These are phyloP conservation scores for Eucalyptus regnans DNA, from an alignment of 345 rosid species.

Conservation along the genomic window DNA sequence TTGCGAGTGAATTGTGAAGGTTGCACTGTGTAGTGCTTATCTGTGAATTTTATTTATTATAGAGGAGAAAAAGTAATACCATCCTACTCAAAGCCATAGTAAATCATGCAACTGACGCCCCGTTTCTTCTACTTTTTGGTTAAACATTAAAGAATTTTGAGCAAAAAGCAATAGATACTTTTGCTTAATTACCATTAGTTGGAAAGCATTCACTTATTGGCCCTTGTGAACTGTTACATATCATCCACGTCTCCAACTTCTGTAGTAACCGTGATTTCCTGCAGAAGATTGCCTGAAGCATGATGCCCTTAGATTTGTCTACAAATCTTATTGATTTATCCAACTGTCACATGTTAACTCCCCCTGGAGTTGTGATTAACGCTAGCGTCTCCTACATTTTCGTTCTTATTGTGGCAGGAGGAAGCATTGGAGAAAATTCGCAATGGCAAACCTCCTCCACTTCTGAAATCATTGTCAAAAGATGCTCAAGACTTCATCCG, in stretches of 20 bases:
- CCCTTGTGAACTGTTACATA: background rate
- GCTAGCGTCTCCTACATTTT: too few relatives aligned
- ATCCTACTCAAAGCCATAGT: background rate
- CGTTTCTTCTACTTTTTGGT: background rate
- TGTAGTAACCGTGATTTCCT: too few relatives aligned
- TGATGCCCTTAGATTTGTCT: background rate
- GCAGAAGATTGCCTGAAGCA: background rate
- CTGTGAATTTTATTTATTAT: background rate
- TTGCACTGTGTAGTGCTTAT: background rate
- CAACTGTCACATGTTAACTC: background rate
- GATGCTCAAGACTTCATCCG: background rate
- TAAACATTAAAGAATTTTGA: too few relatives aligned
- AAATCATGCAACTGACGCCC: background rate
- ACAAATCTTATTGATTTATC: background rate
- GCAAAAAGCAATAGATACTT: background rate
- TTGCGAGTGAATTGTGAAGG: background rate
- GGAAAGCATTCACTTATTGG: background rate
- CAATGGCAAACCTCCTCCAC: background rate
- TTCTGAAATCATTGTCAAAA: background rate
- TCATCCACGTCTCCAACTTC: too few relatives aligned
- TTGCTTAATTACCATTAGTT: too few relatives aligned
- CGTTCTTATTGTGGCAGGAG: background rate
- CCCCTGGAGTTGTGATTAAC: background rate
- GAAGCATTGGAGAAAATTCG: background rate
- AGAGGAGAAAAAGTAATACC: background rate